A percentile compares a stretch with the other conserved stretches of the same genome.
Conservation (phyloP, 345 rosid species). For the Heritiera fomes region DNA sequence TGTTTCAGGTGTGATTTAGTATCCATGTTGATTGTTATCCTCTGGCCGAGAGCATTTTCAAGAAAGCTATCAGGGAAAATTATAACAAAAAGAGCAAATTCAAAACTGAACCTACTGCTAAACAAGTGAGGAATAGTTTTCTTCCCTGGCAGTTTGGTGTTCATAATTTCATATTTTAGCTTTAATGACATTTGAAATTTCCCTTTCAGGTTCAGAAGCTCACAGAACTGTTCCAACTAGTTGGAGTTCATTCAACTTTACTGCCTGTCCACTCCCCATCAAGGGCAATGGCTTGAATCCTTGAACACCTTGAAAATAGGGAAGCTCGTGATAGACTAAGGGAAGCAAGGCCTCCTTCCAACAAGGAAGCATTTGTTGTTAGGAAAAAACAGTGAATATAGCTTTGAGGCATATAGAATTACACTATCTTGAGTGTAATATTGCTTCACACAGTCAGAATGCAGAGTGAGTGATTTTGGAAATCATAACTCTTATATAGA, state of each 20-base stretch:
- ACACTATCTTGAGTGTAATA: too few species aligned
- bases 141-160: constrained; percentile 21
- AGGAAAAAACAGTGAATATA: too few species aligned
- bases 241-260: constrained; percentile 36
- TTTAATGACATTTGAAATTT: constrained; percentile 11
- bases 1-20: constrained; percentile 72
- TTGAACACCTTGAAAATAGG: constrained; percentile 23
- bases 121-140: constrained; percentile 51
- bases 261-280: constrained; percentile 32
- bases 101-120: constrained; percentile 62
- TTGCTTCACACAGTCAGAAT: too few species aligned
- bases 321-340: background rate
- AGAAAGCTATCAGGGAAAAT: constrained; percentile 79
- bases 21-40: constrained; percentile 68
- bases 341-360: constrained; percentile 28
- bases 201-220: constrained; percentile 67
- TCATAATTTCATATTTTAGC: constrained; percentile 12
- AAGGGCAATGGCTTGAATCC: constrained; percentile 22
- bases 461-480: too few species aligned
- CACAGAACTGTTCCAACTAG: constrained; percentile 64
- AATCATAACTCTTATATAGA: too few species aligned
- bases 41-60: constrained; percentile 69
- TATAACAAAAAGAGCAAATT: constrained; percentile 64
- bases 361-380: constrained; percentile 25
- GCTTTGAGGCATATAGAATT: too few species aligned